Evolutionary conservation across 352 stramenopile genomes (phyloP).

Genomic region (Globisporangium spiculum): DNA sequence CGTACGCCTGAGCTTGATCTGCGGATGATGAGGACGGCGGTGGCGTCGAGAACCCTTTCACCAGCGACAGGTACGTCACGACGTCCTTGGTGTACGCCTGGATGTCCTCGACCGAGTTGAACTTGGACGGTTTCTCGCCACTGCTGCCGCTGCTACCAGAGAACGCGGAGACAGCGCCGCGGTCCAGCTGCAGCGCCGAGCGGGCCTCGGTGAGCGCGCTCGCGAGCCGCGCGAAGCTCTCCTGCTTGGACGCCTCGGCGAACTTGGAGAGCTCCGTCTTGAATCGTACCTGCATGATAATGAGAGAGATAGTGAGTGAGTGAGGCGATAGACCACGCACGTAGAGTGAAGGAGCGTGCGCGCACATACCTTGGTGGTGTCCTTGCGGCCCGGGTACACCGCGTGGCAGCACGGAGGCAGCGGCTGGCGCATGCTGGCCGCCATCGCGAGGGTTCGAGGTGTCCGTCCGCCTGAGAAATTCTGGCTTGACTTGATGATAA

Average conservation of each 20-base stretch:
- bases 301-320: background rate
- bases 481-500: background rate
- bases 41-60: constrained; percentile 45
- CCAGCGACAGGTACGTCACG: constrained; percentile 46
- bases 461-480: background rate
- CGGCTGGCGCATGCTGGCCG: constrained; percentile 31
- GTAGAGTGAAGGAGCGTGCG: background rate
- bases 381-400: constrained; percentile 34
- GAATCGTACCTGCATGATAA: constrained; percentile 34
- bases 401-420: constrained; percentile 59
- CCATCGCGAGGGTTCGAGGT: background rate
- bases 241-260: constrained; percentile 26
- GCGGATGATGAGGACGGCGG: constrained; percentile 6
- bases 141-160: constrained; percentile 3
- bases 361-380: constrained; percentile 27
- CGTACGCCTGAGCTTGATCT: background rate
- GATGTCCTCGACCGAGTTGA: constrained; percentile 29
- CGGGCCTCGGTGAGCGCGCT: constrained; percentile 38
- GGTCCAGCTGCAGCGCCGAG: constrained; percentile 30
- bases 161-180: constrained; percentile 6
- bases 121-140: constrained; percentile 20
- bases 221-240: constrained; percentile 37
- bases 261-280: constrained; percentile 38
- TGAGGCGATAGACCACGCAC: background rate
- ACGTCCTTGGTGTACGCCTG: constrained; percentile 32